phyloP scores from a whole-genome alignment of 768 basidiomycete species.

The Lactifluus hygrophoroides region DNA sequence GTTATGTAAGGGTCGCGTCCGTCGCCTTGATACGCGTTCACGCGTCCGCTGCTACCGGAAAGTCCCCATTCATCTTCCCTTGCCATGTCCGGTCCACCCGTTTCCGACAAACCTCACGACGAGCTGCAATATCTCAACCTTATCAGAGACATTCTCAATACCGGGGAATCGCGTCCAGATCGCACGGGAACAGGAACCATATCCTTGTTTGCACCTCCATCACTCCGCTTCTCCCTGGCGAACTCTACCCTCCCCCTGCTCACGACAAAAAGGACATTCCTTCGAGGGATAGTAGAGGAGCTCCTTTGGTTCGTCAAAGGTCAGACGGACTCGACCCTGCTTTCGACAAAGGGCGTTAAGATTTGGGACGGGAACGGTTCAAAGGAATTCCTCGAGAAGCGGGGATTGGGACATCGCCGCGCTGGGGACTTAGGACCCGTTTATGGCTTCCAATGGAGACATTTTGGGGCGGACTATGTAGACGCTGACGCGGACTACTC shows the following conservation, averaged over 20 bases:
- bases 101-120: conserved; percentile 41
- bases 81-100: conserved; percentile 1
- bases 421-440: conserved; percentile 95
- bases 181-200: conserved; percentile 93
- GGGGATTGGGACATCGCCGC: conserved; percentile 75
- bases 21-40: not conserved
- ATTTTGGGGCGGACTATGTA: conserved; percentile 80
- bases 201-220: conserved; percentile 85
- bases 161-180: conserved; percentile 75
- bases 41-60: not conserved
- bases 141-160: conserved; percentile 63
- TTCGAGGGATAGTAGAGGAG: conserved; percentile 87
- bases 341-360: conserved; percentile 77
- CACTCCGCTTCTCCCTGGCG: conserved; percentile 81
- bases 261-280: conserved; percentile 92
- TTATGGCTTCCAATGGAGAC: conserved; percentile 96
- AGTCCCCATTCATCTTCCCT: not conserved
- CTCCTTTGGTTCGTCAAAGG: conserved; percentile 92
- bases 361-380: conserved; percentile 99
- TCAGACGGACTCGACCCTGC: conserved; percentile 66
- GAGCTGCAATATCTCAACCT: conserved; percentile 87
- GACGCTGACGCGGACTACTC: conserved; percentile 70
- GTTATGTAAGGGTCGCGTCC: conserved; percentile 18
- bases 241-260: conserved; percentile 73
- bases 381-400: conserved; percentile 72